These are phyloP conservation scores for Citrus glauca DNA, from an alignment of 345 rosid genomes.

Conservation along the genomic window DNA sequence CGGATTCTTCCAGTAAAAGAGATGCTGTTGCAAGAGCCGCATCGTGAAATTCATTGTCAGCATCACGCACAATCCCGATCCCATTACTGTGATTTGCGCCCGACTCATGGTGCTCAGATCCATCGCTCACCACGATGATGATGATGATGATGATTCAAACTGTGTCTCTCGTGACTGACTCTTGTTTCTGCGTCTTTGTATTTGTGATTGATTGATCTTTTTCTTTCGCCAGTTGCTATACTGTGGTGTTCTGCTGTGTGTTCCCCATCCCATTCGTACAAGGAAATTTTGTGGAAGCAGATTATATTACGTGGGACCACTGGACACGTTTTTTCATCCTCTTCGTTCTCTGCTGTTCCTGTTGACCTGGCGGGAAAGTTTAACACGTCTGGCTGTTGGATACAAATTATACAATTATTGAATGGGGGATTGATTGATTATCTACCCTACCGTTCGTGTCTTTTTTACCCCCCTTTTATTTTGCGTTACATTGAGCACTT, in stretches of 20 bases:
- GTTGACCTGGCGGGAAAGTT: neutral
- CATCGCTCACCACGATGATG: conserved; percentile 28
- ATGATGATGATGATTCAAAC: neutral
- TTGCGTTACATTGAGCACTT: too few species aligned
- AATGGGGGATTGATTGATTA: too few species aligned
- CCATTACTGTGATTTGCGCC: conserved; percentile 57
- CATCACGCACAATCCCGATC: conserved; percentile 62
- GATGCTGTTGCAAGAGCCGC: conserved; percentile 82
- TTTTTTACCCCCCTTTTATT: too few species aligned
- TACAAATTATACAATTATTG: too few species aligned
- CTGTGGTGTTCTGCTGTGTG: too few species aligned
- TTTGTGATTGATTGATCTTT: neutral
- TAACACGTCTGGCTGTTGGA: neutral
- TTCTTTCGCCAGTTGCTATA: too few species aligned
- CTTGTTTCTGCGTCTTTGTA: too few species aligned
- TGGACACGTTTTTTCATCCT: neutral
- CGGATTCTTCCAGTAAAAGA: conserved; percentile 88
- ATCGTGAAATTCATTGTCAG: conserved; percentile 65
- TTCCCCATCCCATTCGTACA: too few species aligned
- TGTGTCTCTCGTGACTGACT: too few species aligned
- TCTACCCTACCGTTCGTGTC: neutral
- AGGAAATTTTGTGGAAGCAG: neutral
- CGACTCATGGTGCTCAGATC: conserved; percentile 52
- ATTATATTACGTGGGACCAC: neutral
- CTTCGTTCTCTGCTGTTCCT: neutral